phyloP scores from a whole-genome alignment of 2,329 filamentous ascomycete genomes.

The Aspergillus fumigatus region DNA sequence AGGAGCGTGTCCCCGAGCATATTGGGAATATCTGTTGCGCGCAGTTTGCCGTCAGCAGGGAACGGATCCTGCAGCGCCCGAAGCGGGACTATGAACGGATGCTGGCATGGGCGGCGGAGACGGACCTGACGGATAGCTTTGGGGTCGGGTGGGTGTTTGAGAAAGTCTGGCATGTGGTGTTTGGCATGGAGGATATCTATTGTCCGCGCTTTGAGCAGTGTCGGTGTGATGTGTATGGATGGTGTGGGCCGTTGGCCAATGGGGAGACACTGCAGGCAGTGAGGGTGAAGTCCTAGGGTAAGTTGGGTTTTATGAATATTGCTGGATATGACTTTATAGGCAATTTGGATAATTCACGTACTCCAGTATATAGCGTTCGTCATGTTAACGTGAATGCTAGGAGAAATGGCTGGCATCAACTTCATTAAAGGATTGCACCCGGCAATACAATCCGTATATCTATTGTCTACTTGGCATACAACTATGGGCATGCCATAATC shows the following conservation, averaged over 20 bases:
- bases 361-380: neutral
- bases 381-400: neutral
- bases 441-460: no score
- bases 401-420: neutral
- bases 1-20: conserved; percentile 20
- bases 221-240: conserved; percentile 27
- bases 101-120: conserved; percentile 28
- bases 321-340: neutral
- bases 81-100: conserved; percentile 29
- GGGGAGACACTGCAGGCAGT: neutral
- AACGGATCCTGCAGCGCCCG: conserved; percentile 25
- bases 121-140: conserved; percentile 26
- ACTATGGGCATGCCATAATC: neutral
- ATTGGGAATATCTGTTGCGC: conserved; percentile 32
- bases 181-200: conserved; percentile 20
- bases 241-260: conserved; percentile 14
- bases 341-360: neutral
- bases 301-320: neutral
- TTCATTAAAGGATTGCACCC: no score
- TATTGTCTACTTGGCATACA: neutral
- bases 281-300: neutral
- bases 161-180: conserved; percentile 32
- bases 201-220: conserved; percentile 28
- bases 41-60: conserved; percentile 32
- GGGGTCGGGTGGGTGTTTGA: conserved; percentile 29